Evolutionary conservation across 1,139 yeast genomes (phyloP), one percentile per base, ranked within the genome.

Genomic region (Debaryomyces sp.): DNA sequence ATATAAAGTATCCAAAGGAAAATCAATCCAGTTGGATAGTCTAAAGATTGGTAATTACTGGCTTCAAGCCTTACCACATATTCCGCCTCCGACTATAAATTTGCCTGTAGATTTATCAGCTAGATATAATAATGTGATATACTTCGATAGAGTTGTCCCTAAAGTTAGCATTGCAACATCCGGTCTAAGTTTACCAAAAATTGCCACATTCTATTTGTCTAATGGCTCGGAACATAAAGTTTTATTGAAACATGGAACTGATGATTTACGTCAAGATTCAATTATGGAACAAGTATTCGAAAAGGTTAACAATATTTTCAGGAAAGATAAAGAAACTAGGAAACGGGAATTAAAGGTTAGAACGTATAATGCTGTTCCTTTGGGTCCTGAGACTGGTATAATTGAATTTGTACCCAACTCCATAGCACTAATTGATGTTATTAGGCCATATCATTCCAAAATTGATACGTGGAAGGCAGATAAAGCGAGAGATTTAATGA

Each of bases 251-350:
- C 89, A 90, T 26, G 92, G 96, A 4, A 80, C 89, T 6, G 99
- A 95, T 67, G 99, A 95, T 66, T 69, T 94, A 48, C 73, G 99
- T 48, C 99, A 95, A 66, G 99, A 95, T 67, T 89, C 96, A 0
- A 89, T 94, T 52, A 95, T 95, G 99, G 96, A 92, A 63, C 99
- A 94, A 62, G 98, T 94, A 1, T 95, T 95, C 65, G 87, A 78
- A 24, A 89, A 91, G 62, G 97, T 91, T 17, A 90, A 92, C 60
- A 69, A 73, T n/a, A 79, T 92, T 39, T 77, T 94, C 51, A 65
- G 59, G 13, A 73, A 73, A 32, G 84, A 88, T 59, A 74, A 77
- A 45, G 81, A 80, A 39, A 78, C 96, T 0, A 64, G 84, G 32
- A 76, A 70, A 43, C 66, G 94, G 15, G 68, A 75, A 1, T 69